These are phyloP conservation scores for Porphyridium purpureum DNA, from an alignment of 23 red algal species.

Conservation along the genomic window DNA sequence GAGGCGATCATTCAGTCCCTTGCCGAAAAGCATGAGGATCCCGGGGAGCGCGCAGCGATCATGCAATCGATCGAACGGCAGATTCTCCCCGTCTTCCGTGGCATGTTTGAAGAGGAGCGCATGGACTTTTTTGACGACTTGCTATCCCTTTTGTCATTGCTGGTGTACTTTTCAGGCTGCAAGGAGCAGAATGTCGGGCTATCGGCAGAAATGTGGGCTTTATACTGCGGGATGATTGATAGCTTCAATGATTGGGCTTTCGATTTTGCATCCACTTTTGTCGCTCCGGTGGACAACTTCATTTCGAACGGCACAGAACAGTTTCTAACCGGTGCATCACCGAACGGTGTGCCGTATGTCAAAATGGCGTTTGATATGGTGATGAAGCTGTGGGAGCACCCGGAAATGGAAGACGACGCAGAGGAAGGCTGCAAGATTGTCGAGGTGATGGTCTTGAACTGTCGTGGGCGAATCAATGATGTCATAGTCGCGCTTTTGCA, in stretches of 20 bases:
- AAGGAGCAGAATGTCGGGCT: slow-evolving; percentile 2
- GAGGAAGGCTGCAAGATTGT: neutral
- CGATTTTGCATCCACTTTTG: neutral
- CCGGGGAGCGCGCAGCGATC: no score
- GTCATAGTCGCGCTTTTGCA: neutral
- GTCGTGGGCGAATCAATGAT: neutral
- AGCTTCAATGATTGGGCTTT: neutral
- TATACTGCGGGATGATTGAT: neutral
- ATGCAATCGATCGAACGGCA: slow-evolving; percentile 18
- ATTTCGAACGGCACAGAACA: neutral
- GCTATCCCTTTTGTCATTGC: slow-evolving; percentile 26
- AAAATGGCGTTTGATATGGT: neutral
- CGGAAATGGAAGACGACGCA: neutral
- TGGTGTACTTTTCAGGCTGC: slow-evolving; percentile 22
- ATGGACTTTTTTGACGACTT: slow-evolving; percentile 75
- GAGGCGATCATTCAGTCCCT: slow-evolving; percentile 28
- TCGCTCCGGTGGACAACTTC: neutral
- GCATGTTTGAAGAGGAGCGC: slow-evolving; percentile 58
- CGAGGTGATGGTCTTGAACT: neutral
- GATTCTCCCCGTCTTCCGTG: slow-evolving; percentile 32
- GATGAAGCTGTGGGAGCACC: neutral
- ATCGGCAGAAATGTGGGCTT: neutral
- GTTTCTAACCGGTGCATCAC: neutral
- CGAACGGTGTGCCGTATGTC: neutral
- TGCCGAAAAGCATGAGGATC: neutral